phyloP scores from a whole-genome alignment of 202 grass and related monocot genomes.

The Zoysia matrella region DNA sequence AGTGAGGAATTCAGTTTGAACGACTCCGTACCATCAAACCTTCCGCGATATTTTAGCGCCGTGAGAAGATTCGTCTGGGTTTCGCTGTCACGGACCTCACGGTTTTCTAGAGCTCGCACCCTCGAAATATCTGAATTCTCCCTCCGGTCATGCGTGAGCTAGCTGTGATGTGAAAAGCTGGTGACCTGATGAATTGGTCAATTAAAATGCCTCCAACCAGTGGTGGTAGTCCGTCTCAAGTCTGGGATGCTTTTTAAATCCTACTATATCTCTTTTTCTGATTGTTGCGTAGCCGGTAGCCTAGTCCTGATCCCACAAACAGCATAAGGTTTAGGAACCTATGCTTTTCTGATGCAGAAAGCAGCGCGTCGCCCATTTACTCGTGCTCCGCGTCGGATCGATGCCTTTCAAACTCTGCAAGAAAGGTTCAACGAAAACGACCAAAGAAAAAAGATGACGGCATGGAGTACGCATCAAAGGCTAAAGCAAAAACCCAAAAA shows the following conservation, averaged over 20 bases:
- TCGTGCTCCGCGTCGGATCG: slow-evolving; percentile 13
- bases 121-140: background rate
- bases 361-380: background rate
- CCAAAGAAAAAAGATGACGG: background rate
- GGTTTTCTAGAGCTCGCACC: too few species aligned
- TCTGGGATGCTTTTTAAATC: background rate
- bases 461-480: background rate
- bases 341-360: slow-evolving; percentile 13
- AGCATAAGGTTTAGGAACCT: background rate
- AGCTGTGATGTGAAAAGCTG: background rate
- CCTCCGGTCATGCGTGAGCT: background rate
- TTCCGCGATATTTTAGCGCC: background rate
- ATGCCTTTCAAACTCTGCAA: slow-evolving; percentile 19
- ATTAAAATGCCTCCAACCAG: background rate
- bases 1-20: background rate
- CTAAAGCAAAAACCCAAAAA: background rate
- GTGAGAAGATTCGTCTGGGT: background rate
- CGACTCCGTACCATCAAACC: background rate
- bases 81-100: background rate
- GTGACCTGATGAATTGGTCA: background rate
- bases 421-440: slow-evolving; percentile 13
- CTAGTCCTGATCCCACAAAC: too few species aligned
- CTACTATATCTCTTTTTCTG: too few species aligned
- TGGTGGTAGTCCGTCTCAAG: background rate
- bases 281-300: too few species aligned